Conservation (phyloP, 73 alveolate genomes). For the Symbiodinium pilosum region DNA sequence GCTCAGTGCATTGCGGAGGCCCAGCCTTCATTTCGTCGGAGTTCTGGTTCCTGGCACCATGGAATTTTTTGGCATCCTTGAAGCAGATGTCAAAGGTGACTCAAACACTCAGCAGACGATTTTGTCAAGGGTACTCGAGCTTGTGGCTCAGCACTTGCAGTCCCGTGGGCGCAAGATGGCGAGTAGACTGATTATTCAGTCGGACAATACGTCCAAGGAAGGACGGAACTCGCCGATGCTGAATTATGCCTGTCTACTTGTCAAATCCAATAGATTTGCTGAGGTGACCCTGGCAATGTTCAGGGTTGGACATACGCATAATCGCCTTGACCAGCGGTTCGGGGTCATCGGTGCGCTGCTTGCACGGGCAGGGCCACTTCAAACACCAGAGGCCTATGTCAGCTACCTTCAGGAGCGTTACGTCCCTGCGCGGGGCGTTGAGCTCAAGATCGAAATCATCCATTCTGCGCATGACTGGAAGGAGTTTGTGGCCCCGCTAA, state of each 20-base stretch:
- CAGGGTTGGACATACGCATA: slow-evolving; percentile 13
- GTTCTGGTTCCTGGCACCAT: neutral
- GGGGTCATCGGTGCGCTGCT: neutral
- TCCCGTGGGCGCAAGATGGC: neutral
- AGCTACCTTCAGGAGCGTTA: neutral
- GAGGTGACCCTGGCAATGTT: neutral
- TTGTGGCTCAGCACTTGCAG: neutral
- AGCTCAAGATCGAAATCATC: neutral
- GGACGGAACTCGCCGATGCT: neutral
- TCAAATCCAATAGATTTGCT: neutral
- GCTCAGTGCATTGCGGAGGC: slow-evolving; percentile 2
- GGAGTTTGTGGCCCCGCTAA: neutral
- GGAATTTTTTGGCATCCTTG: neutral
- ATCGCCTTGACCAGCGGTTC: slow-evolving; percentile 36
- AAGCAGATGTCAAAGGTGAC: neutral
- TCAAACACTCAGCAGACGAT: slow-evolving; percentile 10
- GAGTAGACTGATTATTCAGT: neutral
- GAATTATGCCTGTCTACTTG: neutral
- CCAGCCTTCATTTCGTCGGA: slow-evolving; percentile 22
- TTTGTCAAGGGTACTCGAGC: neutral
- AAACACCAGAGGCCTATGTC: neutral
- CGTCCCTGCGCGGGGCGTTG: no score
- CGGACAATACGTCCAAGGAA: slow-evolving; percentile 19
- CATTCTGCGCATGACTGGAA: neutral
- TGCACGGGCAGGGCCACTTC: neutral